Conservation (phyloP, 371 early-diverging fungal species). For the Mucor circinelloides region DNA sequence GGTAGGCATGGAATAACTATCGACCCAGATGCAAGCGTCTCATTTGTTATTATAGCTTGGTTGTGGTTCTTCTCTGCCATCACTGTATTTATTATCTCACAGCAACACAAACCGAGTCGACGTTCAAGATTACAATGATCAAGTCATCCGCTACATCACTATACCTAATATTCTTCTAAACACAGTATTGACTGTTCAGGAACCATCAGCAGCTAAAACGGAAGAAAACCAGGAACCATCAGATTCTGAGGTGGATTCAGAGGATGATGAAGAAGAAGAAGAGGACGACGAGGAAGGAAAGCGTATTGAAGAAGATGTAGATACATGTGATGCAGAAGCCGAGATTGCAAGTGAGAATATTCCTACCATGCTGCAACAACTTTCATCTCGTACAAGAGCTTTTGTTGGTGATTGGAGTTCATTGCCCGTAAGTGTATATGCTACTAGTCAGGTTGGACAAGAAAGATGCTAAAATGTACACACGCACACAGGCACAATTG, state of each 20-base stretch:
- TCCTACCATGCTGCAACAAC: constrained; percentile 40
- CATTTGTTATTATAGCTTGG: constrained; percentile 66
- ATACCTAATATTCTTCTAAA: constrained; percentile 90
- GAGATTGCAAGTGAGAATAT: constrained; percentile 49
- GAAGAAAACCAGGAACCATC: constrained; percentile 31
- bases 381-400: constrained; percentile 54
- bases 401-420: constrained; percentile 78
- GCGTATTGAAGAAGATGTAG: constrained; percentile 43
- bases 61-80: constrained; percentile 90
- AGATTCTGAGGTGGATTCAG: constrained; percentile 1
- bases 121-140: constrained; percentile 91
- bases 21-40: neutral
- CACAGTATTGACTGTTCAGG: constrained; percentile 50
- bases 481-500: constrained; percentile 22
- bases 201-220: constrained; percentile 10
- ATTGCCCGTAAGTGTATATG: constrained; percentile 32
- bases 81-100: constrained; percentile 69
- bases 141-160: constrained; percentile 85
- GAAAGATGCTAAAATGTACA: neutral
- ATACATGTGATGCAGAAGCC: constrained; percentile 52
- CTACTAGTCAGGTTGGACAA: neutral
- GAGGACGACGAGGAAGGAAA: constrained; percentile 59
- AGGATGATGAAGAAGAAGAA: constrained; percentile 54
- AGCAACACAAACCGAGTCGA: constrained; percentile 65
- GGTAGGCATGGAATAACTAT: constrained; percentile 32